Conservation (phyloP, 2,329 filamentous ascomycete genomes). For the Dothidotthia symphoricarpi region DNA sequence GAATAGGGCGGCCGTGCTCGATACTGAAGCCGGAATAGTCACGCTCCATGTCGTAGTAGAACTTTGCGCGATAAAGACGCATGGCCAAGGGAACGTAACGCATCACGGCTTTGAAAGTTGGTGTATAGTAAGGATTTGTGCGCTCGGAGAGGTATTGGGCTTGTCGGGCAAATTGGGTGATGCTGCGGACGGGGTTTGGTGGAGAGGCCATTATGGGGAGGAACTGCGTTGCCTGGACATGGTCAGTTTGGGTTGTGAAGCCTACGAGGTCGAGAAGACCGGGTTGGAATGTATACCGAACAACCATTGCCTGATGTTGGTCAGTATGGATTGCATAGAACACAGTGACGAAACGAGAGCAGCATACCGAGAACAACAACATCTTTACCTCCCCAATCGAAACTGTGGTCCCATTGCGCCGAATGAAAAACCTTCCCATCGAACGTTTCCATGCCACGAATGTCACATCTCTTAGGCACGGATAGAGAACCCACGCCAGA, state of each 20-base stretch:
- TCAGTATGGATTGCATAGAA: constrained; percentile 1
- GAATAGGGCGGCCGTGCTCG: constrained; percentile 38
- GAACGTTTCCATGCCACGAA: constrained; percentile 49
- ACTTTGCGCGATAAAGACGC: constrained; percentile 45
- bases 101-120: constrained; percentile 47
- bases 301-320: constrained; percentile 46
- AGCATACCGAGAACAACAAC: constrained; percentile 32
- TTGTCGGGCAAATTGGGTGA: constrained; percentile 53
- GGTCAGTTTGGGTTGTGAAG: no score
- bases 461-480: constrained; percentile 39
- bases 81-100: constrained; percentile 48
- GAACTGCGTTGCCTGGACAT: constrained; percentile 53
- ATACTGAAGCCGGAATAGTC: constrained; percentile 47
- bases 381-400: constrained; percentile 47
- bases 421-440: constrained; percentile 38
- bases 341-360: neutral
- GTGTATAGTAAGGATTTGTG: constrained; percentile 45
- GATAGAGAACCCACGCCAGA: constrained; percentile 30
- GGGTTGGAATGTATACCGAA: no score
- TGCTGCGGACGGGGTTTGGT: constrained; percentile 37
- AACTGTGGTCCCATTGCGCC: constrained; percentile 47
- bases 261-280: no score
- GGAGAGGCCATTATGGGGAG: constrained; percentile 46
- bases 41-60: constrained; percentile 47
- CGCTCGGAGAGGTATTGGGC: constrained; percentile 52